Conservation (phyloP, 2,329 filamentous ascomycete genomes). For the Trichothecium roseum region DNA sequence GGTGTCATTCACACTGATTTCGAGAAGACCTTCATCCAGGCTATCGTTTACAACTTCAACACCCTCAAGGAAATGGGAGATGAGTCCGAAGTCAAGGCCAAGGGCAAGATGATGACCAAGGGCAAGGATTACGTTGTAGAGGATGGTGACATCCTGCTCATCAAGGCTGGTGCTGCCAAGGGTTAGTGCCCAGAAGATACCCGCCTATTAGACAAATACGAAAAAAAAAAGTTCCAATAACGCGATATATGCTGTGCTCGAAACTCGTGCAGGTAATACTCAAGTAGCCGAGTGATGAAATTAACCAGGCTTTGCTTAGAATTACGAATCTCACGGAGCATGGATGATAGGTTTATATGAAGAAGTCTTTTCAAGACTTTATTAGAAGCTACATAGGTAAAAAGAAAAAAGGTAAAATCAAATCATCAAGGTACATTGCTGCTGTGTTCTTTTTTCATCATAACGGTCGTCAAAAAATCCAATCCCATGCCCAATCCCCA, state of each 20-base stretch:
- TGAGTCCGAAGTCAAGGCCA: slow-evolving; percentile 79
- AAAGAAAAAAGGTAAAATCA: too few relatives aligned
- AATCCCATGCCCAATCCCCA: too few relatives aligned
- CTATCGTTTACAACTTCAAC: slow-evolving; percentile 82
- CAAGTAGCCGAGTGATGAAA: too few relatives aligned
- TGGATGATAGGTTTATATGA: too few relatives aligned
- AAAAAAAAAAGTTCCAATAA: slow-evolving; percentile 12
- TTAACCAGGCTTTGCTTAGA: too few relatives aligned
- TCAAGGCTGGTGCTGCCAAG: slow-evolving; percentile 84
- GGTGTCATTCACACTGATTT: slow-evolving; percentile 98
- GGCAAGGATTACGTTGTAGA: slow-evolving; percentile 93
- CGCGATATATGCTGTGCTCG: slow-evolving; percentile 6
- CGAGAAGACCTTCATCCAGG: slow-evolving; percentile 99
- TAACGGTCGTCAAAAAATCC: too few relatives aligned
- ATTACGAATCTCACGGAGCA: too few relatives aligned
- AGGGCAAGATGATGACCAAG: slow-evolving; percentile 97
- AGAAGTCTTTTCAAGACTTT: too few relatives aligned
- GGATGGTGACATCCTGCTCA: slow-evolving; percentile 73
- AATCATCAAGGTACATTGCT: too few relatives aligned
- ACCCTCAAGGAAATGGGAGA: slow-evolving; percentile 78
- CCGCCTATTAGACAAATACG: slow-evolving; percentile 6
- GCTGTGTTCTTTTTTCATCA: too few relatives aligned
- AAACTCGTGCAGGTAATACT: not conserved
- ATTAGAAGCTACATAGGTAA: too few relatives aligned
- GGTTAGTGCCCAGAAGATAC: slow-evolving; percentile 25